These are phyloP conservation scores for Brassica carinata DNA, from an alignment of 345 rosid species.

Conservation along the genomic window DNA sequence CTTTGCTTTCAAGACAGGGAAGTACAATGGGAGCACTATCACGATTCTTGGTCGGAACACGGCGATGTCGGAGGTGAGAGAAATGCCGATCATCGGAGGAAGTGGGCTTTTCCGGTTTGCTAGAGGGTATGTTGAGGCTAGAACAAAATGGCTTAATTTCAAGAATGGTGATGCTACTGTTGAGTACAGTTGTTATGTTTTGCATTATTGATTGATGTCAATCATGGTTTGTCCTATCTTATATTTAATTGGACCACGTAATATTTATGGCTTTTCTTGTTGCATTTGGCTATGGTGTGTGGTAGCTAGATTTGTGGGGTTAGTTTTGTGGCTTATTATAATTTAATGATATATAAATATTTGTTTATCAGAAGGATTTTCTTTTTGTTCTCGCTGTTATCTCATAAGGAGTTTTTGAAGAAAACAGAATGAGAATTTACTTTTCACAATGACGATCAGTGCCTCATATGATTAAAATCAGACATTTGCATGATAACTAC, in stretches of 20 bases:
- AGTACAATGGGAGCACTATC: slow-evolving; percentile 69
- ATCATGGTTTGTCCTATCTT: neutral
- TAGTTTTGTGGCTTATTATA: neutral
- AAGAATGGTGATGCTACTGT: slow-evolving; percentile 49
- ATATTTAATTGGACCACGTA: slow-evolving; percentile 15
- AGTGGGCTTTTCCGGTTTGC: slow-evolving; percentile 80
- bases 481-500: neutral
- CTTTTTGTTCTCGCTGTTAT: neutral
- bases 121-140: slow-evolving; percentile 65
- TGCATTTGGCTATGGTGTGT: slow-evolving; percentile 6
- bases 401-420: neutral
- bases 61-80: slow-evolving; percentile 54
- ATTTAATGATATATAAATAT: neutral
- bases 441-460: neutral
- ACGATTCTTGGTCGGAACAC: slow-evolving; percentile 68
- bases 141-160: slow-evolving; percentile 45
- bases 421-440: neutral
- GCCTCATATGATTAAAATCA: neutral
- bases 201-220: slow-evolving; percentile 55
- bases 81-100: slow-evolving; percentile 79
- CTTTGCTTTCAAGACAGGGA: slow-evolving; percentile 64
- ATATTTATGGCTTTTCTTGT: neutral
- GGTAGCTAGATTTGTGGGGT: neutral
- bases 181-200: slow-evolving; percentile 57
- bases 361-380: neutral